Evolutionary conservation across 2,329 filamentous ascomycete genomes (phyloP).

Genomic region (Trichoderma sp.): DNA sequence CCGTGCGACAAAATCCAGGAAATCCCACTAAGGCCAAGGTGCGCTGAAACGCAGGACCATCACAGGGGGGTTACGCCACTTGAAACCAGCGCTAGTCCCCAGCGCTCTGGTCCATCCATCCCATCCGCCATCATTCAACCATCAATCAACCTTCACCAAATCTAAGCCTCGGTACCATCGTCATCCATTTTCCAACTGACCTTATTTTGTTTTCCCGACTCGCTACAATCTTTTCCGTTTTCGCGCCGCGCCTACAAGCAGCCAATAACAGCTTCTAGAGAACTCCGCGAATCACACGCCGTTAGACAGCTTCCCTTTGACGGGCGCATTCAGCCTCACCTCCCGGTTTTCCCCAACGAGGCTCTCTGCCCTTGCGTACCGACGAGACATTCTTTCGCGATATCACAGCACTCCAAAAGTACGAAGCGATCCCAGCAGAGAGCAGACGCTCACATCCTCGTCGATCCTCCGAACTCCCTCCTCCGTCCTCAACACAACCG

Average conservation of each 20-base stretch:
- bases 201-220: not conserved
- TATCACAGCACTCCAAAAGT: not conserved
- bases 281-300: not conserved
- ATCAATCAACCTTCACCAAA: not conserved
- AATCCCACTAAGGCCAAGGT: not conserved
- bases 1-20: not conserved
- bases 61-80: not conserved
- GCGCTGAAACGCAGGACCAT: slow-evolving; percentile 2
- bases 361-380: not conserved
- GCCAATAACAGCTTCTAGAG: not conserved
- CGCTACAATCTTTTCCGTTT: not conserved
- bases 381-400: not conserved
- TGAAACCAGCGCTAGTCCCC: slow-evolving; percentile 11
- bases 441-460: not conserved
- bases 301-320: not conserved
- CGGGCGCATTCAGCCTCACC: not conserved
- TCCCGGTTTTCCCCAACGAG: not conserved
- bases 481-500: not conserved
- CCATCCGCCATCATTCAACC: not conserved
- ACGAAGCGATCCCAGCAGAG: not conserved
- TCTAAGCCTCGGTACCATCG: slow-evolving; percentile 11
- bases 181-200: slow-evolving; percentile 7
- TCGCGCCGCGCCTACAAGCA: not conserved
- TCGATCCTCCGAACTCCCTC: not conserved
- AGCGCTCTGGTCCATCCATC: not conserved